Evolutionary conservation across 441 rosid genomes (phyloP).

Genomic region (Gossypium armourianum): DNA sequence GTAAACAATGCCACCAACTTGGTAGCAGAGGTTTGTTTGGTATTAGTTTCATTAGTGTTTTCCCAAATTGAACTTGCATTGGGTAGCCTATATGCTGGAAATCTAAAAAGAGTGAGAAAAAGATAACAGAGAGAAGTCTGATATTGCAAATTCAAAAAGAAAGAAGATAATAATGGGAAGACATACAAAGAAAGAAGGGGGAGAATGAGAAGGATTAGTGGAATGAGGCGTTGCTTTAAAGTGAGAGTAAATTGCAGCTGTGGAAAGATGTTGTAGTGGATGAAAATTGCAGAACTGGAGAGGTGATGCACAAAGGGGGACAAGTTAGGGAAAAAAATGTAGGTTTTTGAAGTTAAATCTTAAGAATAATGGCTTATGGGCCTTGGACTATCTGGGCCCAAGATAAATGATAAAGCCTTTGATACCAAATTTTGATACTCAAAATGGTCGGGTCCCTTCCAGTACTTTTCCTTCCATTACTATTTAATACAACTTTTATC

Average conservation of each 20-base stretch:
- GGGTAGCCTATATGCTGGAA: not conserved
- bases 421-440: not conserved
- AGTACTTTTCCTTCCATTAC: not conserved
- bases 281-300: not conserved
- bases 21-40: not conserved
- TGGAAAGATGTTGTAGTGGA: not conserved
- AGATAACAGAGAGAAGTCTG: not conserved
- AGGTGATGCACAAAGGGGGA: not conserved
- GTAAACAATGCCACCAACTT: not conserved
- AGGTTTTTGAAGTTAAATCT: not conserved
- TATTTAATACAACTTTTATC: not conserved
- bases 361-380: not conserved
- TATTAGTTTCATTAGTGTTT: not conserved
- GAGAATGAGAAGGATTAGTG: not conserved
- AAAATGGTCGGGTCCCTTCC: not conserved
- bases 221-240: not conserved
- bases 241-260: not conserved
- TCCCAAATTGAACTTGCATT: not conserved
- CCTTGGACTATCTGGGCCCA: not conserved
- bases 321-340: not conserved
- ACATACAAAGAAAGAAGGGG: not conserved
- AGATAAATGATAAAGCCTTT: not conserved
- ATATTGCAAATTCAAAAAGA: not conserved
- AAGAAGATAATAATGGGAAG: not conserved
- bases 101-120: not conserved